A percentile compares a stretch with the other conserved stretches of the same genome.
Conservation (phyloP, 306 rosid species). For the Purshia tridentata region DNA sequence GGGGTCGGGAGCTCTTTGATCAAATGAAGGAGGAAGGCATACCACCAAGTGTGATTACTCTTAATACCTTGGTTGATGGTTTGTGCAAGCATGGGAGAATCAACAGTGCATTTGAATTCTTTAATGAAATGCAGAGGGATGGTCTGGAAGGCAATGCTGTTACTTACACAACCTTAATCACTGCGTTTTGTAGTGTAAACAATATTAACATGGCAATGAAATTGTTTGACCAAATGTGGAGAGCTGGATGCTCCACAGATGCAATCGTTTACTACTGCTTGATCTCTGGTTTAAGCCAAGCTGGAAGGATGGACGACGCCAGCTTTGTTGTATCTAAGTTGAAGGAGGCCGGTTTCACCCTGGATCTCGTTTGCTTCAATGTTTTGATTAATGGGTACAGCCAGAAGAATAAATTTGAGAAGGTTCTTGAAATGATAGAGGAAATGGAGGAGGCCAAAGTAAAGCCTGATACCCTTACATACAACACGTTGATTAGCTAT, state of each 20-base stretch:
- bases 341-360: slow-evolving; percentile 64
- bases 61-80: slow-evolving; percentile 65
- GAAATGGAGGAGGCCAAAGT: slow-evolving; percentile 65
- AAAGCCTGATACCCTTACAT: slow-evolving; percentile 68
- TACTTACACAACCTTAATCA: slow-evolving; percentile 58
- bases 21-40: slow-evolving; percentile 59
- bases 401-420: slow-evolving; percentile 55
- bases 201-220: slow-evolving; percentile 65
- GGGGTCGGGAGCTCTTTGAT: slow-evolving; percentile 47
- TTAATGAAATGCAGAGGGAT: slow-evolving; percentile 50
- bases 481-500: slow-evolving; percentile 67
- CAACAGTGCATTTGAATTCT: slow-evolving; percentile 55
- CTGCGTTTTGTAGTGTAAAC: slow-evolving; percentile 70
- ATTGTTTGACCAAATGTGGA: slow-evolving; percentile 57
- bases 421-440: slow-evolving; percentile 49
- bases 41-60: slow-evolving; percentile 58
- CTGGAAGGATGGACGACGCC: slow-evolving; percentile 85
- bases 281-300: slow-evolving; percentile 68
- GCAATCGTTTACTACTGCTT: slow-evolving; percentile 59
- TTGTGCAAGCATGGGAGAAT: slow-evolving; percentile 67
- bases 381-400: slow-evolving; percentile 67
- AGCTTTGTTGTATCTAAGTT: slow-evolving; percentile 50
- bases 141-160: slow-evolving; percentile 57
- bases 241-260: slow-evolving; percentile 56
- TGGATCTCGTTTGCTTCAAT: slow-evolving; percentile 61